Evolutionary conservation across 176 grass and related monocot genomes (phyloP), one percentile per base, ranked within the genome.

Genomic region (Tuctoria greenei): DNA sequence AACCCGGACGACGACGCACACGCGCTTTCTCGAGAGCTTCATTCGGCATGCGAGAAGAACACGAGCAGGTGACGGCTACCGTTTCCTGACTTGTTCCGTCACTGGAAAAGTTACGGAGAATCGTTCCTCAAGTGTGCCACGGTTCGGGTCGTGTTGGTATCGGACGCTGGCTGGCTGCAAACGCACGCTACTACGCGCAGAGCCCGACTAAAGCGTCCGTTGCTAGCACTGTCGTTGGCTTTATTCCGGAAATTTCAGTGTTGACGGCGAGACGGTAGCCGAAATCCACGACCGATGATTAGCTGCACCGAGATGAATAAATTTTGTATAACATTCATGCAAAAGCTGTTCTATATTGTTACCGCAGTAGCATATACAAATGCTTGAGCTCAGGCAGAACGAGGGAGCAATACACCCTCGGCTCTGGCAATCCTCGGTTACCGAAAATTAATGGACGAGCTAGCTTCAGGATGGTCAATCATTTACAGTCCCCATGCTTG

Each of bases 381-480:
- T 39, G 38, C 38, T 7, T 39, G 38, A 39, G 38, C 38, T 39
- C 38, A 6, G 38, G 38, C 1, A 39, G 38, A 39, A 39, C 38
- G 11, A n/a, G n/a, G n/a, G 16, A 18, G 17, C 15, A 50, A 20
- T 18, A 50, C 7, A 15, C 47, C 64, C 73, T 62, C 26, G 4
- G 31, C 14, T 50, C 23, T 37, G 8, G 60, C 41, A 5, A 54
- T 3, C 47, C 46, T 78, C 46, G 62, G 34, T 20, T 13, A 41
- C 16, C 10, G 68, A 65, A 16, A 14, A 26, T n/a, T n/a, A n/a
- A 21, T 3, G 14, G 9, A 27, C 10, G 47, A 26, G 58, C 46
- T 44, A n/a, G n/a, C n/a, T n/a, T 57, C 69, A 4, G n/a, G n/a
- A n/a, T 40, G 65, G 73, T 52, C 73, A 63, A 63, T 64, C 42